Conservation (phyloP, 2,329 filamentous ascomycete species). For the Ophiocordyceps camponoti-saundersi region DNA sequence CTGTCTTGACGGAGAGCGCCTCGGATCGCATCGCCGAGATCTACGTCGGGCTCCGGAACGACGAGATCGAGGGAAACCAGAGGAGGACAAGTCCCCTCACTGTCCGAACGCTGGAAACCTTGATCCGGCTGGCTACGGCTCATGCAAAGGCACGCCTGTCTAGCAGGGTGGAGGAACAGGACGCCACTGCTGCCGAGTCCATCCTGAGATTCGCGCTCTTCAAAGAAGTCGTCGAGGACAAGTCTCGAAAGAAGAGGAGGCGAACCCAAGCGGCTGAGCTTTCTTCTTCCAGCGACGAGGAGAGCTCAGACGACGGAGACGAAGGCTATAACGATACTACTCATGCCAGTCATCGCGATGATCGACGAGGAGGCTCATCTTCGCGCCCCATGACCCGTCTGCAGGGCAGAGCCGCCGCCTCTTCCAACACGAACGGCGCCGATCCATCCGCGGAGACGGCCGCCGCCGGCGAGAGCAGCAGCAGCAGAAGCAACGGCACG, state of each 20-base stretch:
- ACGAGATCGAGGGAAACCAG: constrained; percentile 89
- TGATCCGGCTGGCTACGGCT: constrained; percentile 93
- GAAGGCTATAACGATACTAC: constrained; percentile 38
- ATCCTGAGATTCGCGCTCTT: constrained; percentile 92
- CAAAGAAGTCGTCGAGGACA: constrained; percentile 74
- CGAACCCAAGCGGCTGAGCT: constrained; percentile 43
- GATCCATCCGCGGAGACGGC: neutral
- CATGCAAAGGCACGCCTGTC: constrained; percentile 95
- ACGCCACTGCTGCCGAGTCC: constrained; percentile 72
- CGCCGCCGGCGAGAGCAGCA: constrained; percentile 25
- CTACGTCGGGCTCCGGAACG: constrained; percentile 85
- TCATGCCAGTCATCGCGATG: constrained; percentile 31
- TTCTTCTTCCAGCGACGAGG: constrained; percentile 41
- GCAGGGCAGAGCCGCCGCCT: constrained; percentile 1
- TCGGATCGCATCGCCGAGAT: constrained; percentile 81
- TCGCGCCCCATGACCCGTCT: constrained; percentile 8
- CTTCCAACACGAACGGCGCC: constrained; percentile 18
- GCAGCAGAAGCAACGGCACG: constrained; percentile 10
- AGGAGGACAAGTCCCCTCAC: constrained; percentile 95
- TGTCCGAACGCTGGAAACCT: constrained; percentile 88
- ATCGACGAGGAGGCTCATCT: constrained; percentile 13
- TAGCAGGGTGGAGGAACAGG: constrained; percentile 60
- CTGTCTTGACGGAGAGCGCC: constrained; percentile 76
- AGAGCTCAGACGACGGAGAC: constrained; percentile 40
- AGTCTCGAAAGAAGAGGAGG: constrained; percentile 71